phyloP scores from a whole-genome alignment of 371 early-diverging fungal species.

The Mortierella sp. region DNA sequence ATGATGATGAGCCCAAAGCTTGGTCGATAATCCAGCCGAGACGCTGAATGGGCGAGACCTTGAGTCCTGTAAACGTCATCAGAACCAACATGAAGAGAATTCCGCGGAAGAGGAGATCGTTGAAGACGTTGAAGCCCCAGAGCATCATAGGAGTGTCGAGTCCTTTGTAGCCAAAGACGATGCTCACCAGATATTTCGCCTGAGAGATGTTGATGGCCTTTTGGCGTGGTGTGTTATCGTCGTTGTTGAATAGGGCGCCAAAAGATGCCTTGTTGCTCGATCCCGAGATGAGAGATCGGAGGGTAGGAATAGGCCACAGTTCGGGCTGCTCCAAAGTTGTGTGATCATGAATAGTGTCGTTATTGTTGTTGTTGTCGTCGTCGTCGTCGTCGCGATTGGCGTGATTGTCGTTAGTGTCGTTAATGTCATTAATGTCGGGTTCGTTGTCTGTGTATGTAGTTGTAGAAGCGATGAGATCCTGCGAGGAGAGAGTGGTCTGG shows the following conservation, averaged over 20 bases:
- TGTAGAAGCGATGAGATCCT: background rate
- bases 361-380: too few species aligned
- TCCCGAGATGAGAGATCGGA: constrained; percentile 29
- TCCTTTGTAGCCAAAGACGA: constrained; percentile 35
- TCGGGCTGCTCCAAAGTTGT: constrained; percentile 23
- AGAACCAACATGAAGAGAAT: constrained; percentile 48
- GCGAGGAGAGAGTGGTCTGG: constrained; percentile 3
- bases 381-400: background rate
- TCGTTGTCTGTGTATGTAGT: background rate
- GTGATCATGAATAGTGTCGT: constrained; percentile 2
- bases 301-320: constrained; percentile 40
- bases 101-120: constrained; percentile 55
- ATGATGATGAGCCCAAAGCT: constrained; percentile 27
- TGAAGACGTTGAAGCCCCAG: constrained; percentile 46
- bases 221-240: background rate
- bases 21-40: constrained; percentile 56
- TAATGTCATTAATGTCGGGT: background rate
- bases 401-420: background rate
- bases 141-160: constrained; percentile 34
- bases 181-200: constrained; percentile 19
- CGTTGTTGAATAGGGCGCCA: constrained; percentile 11
- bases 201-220: constrained; percentile 49
- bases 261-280: background rate
- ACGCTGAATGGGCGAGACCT: constrained; percentile 49
- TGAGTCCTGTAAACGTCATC: constrained; percentile 46